Base-by-base conservation (phyloP, 768 basidiomycete genomes). In the Mycena albidolilacea region DNA sequence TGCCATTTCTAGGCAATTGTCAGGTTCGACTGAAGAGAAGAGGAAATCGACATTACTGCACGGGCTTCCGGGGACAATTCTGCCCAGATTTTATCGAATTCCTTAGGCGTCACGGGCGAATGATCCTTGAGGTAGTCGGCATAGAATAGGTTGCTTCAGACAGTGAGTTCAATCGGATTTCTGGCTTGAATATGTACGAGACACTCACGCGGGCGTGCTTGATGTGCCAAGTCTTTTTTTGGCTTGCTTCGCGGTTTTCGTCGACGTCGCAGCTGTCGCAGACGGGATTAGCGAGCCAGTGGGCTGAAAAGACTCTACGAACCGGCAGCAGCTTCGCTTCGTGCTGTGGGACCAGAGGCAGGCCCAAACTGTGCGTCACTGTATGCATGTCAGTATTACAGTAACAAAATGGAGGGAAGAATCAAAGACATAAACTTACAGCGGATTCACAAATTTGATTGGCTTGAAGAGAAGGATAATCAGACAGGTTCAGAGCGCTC, bases 111-210 rank as follows among this genome's bases (percentile, higher is more conserved):
- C 7, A 58, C 55, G 55, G 35, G 12, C 12, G n/a, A 9, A 15
- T 58, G 30, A 58, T 10, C 1, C 37, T 58, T 58, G 8, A 58
- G 8, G 10, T 37, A 38, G n/a, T 58, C 55, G 30, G 37, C 17
- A 37, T 58, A 58, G 35, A 58, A 58, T 9, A 35, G 35, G 55
- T 58, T 58, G 14, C 55, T 58, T 58, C n/a, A 58, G 30, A 37
- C 55, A 6, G 14, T 7, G 55, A 17, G 55, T 35, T 58, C 50
- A 37, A 6, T n/a, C 15, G n/a, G n/a, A 35, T 58, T 58, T 21
- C 7, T 37, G 10, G n/a, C 35, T 15, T 21, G n/a, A 50, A 50
- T n/a, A 14, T 7, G 23, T 50, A 50, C 7, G n/a, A 50, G n/a
- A 21, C 50, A 21, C 50, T 50, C 50, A 50, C 50, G n/a, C 8